Evolutionary conservation across 2,329 filamentous ascomycete species (phyloP).

Genomic region (Iodosphaeria phyllophila): DNA sequence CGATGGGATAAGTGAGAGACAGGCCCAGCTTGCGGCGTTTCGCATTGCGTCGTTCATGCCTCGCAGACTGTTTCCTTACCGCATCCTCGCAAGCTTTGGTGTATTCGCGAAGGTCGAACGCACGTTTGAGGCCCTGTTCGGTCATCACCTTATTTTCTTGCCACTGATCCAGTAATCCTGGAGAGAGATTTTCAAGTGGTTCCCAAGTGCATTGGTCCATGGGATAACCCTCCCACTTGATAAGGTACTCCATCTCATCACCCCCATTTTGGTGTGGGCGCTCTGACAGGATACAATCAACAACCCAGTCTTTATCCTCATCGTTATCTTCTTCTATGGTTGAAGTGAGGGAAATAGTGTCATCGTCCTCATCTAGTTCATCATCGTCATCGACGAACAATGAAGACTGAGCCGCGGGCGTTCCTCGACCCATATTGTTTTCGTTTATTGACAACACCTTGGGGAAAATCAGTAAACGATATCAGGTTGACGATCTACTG

Average conservation of each 20-base stretch:
- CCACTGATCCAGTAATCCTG: slow-evolving; percentile 23
- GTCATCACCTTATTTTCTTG: slow-evolving; percentile 18
- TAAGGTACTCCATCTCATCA: slow-evolving; percentile 27
- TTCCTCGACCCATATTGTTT: no score
- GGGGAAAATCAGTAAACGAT: no score
- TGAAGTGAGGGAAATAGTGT: slow-evolving; percentile 37
- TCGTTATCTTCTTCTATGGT: slow-evolving; percentile 18
- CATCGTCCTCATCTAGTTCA: slow-evolving; percentile 19
- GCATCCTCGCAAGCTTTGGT: slow-evolving; percentile 13
- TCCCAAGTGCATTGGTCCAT: slow-evolving; percentile 39
- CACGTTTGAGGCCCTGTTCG: slow-evolving; percentile 12
- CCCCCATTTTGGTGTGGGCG: slow-evolving; percentile 9
- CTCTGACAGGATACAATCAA: slow-evolving; percentile 34
- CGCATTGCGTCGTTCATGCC: slow-evolving; percentile 23
- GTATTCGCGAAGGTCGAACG: slow-evolving; percentile 20
- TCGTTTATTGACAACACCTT: no score
- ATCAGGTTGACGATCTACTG: no score
- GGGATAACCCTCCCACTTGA: slow-evolving; percentile 44
- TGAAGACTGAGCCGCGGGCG: no score
- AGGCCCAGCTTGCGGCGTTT: slow-evolving; percentile 21
- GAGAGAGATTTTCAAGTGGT: slow-evolving; percentile 22
- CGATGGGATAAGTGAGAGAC: slow-evolving; percentile 7
- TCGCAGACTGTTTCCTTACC: slow-evolving; percentile 12
- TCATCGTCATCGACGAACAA: slow-evolving; percentile 3
- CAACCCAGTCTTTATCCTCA: slow-evolving; percentile 27